Base-by-base conservation (phyloP, 352 stramenopile species). In the Globisporangium spinosum region DNA sequence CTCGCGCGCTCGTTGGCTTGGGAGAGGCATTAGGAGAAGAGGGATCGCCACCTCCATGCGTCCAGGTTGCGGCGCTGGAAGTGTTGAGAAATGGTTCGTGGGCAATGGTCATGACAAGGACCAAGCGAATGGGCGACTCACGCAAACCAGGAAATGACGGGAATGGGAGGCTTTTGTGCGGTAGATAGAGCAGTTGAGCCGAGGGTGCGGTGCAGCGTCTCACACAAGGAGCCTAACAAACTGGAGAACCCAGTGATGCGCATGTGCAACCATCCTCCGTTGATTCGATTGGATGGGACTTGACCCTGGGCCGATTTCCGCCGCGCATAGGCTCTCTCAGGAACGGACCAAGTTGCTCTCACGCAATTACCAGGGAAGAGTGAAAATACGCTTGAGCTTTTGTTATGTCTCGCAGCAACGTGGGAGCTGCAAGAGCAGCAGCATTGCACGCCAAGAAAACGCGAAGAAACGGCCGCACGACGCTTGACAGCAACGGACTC, bases 401-500 rank as follows among this genome's bases (percentile, higher is more conserved):
- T 32, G 29, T 3, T 13, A 43, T 43, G 35, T 43, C 35, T 43
- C 8, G 35, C 35, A 43, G 54, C 25, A n/a, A 59, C 8, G 27
- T 25, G 54, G 6, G 51, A 57, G 8, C 5, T 15, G 15, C 53
- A 40, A 32, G 29, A 8, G 53, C 34, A 58, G 2, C 25, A 43
- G 35, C 35, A 43, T 20, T 47, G 12, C 25, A 59, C 22, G 2
- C 4, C 23, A 40, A 34, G 29, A 61, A 23, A 17, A 45, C 55
- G 29, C 29, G 29, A 45, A 45, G 29, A 61, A 61, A 61, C 55
- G 55, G 20, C 55, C 20, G 25, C 20, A 29, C 29, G 55, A 61
- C 55, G 55, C 55, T 60, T 60, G 55, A 61, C 55, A 61, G 55
- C 55, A 45, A 43, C 55, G 3, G 29, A 61, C 55, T 20, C 29